phyloP scores from a whole-genome alignment of 169 alveolate species.

The Cryptosporidium felis region DNA sequence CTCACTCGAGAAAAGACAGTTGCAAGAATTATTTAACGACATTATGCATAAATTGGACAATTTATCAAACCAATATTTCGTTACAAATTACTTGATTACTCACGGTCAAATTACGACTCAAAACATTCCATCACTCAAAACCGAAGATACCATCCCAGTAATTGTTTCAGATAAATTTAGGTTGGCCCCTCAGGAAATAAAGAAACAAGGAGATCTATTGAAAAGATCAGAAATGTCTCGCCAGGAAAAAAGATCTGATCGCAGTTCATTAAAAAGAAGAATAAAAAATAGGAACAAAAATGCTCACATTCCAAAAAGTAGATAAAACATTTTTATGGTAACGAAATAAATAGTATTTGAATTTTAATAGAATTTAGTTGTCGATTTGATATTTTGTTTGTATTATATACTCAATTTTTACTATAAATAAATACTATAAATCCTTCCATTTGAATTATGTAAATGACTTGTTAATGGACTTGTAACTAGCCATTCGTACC shows the following conservation, averaged over 20 bases:
- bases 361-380: neutral
- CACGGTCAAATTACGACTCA: neutral
- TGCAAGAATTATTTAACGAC: neutral
- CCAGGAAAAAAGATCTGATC: constrained; percentile 4
- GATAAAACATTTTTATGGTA: too few species aligned
- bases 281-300: neutral
- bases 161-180: constrained; percentile 30
- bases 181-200: constrained; percentile 57
- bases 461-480: constrained; percentile 23
- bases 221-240: constrained; percentile 19
- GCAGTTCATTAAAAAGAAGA: constrained; percentile 7
- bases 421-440: constrained; percentile 41
- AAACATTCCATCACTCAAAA: constrained; percentile 34
- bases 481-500: constrained; percentile 85
- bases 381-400: neutral
- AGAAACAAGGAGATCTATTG: neutral
- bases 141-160: constrained; percentile 55
- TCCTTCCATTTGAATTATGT: constrained; percentile 71
- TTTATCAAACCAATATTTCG: constrained; percentile 51
- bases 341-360: neutral
- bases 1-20: neutral
- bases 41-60: constrained; percentile 45
- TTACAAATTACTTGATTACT: neutral
- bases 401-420: neutral
- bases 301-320: neutral